Conservation (phyloP, 2,329 filamentous ascomycete species). For the Aspergillus spinulosporus region DNA sequence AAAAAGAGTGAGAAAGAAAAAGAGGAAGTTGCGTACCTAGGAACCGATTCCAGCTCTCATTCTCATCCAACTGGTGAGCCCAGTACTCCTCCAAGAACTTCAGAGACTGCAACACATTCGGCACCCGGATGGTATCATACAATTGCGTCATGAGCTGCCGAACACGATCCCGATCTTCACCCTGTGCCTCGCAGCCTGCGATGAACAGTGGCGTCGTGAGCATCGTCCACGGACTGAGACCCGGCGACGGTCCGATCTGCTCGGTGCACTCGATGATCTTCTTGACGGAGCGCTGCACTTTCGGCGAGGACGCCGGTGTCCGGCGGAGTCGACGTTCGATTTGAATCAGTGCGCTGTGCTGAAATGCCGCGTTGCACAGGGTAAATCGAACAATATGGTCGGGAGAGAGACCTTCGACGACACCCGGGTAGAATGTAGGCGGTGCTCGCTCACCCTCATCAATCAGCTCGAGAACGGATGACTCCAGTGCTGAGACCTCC, state of each 20-base stretch:
- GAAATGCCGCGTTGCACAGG: slow-evolving; percentile 46
- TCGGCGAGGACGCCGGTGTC: slow-evolving; percentile 30
- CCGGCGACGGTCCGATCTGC: slow-evolving; percentile 40
- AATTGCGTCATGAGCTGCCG: slow-evolving; percentile 35
- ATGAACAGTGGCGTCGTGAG: slow-evolving; percentile 48
- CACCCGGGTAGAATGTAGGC: slow-evolving; percentile 40
- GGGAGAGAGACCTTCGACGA: slow-evolving; percentile 34
- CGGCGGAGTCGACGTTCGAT: slow-evolving; percentile 42
- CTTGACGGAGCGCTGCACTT: slow-evolving; percentile 39
- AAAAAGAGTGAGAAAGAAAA: background rate
- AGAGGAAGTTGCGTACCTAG: slow-evolving; percentile 31
- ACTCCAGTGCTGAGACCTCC: slow-evolving; percentile 35
- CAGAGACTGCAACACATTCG: slow-evolving; percentile 44
- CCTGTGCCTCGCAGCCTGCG: slow-evolving; percentile 44
- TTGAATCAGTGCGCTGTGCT: slow-evolving; percentile 46
- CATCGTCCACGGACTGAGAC: slow-evolving; percentile 45
- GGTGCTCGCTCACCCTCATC: slow-evolving; percentile 30
- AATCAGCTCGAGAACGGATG: slow-evolving; percentile 37
- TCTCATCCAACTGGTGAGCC: slow-evolving; percentile 33
- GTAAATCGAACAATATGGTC: slow-evolving; percentile 38
- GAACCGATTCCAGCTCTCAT: slow-evolving; percentile 43
- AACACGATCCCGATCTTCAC: slow-evolving; percentile 38
- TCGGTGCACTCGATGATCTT: slow-evolving; percentile 43
- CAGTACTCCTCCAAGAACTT: slow-evolving; percentile 44
- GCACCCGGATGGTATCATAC: slow-evolving; percentile 43